These are phyloP conservation scores for Dothistroma pini DNA, from an alignment of 2,329 filamentous ascomycete genomes.

Conservation along the genomic window DNA sequence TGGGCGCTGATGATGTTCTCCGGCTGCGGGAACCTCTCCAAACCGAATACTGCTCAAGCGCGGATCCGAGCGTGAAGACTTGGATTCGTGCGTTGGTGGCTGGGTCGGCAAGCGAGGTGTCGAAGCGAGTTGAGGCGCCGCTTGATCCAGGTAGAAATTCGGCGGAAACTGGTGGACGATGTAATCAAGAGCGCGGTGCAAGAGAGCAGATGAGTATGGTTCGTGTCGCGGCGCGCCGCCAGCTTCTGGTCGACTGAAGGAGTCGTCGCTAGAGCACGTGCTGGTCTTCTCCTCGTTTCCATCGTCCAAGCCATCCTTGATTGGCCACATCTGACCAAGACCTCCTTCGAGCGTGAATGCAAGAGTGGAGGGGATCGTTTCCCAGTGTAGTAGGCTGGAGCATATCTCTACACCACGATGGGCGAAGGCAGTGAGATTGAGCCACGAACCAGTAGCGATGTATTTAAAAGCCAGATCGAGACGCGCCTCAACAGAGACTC, in stretches of 20 bases:
- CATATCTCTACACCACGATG: constrained; percentile 59
- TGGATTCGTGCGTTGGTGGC: constrained; percentile 28
- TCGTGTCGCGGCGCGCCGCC: constrained; percentile 44
- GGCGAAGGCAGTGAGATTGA: constrained; percentile 54
- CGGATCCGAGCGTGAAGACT: constrained; percentile 43
- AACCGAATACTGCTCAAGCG: constrained; percentile 65
- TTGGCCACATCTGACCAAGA: constrained; percentile 37
- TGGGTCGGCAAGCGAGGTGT: constrained; percentile 45
- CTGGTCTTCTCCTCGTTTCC: constrained; percentile 36
- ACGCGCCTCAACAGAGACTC: constrained; percentile 19
- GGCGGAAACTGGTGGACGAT: constrained; percentile 58
- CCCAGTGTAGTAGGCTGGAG: constrained; percentile 57
- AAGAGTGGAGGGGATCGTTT: constrained; percentile 58
- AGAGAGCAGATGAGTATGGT: constrained; percentile 52
- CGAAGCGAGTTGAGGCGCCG: constrained; percentile 45
- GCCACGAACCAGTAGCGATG: constrained; percentile 58
- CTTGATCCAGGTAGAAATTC: constrained; percentile 57
- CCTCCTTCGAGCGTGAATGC: constrained; percentile 55
- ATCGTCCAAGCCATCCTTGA: constrained; percentile 30
- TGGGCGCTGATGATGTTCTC: constrained; percentile 33
- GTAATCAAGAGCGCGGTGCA: constrained; percentile 57
- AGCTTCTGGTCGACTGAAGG: constrained; percentile 22
- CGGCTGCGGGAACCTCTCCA: constrained; percentile 58
- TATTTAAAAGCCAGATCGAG: constrained; percentile 54
- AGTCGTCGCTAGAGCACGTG: constrained; percentile 35